phyloP scores from a whole-genome alignment of 768 basidiomycete genomes.

The Gyrodon lividus region DNA sequence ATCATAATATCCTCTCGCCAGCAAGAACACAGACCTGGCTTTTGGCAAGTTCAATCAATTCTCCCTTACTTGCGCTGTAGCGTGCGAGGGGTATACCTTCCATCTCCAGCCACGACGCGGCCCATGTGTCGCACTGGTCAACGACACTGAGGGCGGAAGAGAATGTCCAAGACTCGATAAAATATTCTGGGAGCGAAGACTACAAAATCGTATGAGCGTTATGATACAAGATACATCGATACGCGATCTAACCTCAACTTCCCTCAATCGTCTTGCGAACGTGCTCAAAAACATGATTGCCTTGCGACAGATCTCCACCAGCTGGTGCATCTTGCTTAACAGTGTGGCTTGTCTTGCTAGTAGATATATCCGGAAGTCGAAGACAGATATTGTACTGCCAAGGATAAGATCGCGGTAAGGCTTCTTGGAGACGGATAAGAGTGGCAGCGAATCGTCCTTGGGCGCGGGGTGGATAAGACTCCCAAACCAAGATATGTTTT shows the following conservation, averaged over 20 bases:
- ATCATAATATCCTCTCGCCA: background rate
- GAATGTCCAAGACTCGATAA: conserved; percentile 93
- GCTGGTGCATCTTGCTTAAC: conserved; percentile 63
- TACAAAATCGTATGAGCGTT: conserved; percentile 29
- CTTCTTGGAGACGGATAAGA: conserved; percentile 78
- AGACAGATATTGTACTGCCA: conserved; percentile 86
- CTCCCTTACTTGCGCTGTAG: conserved; percentile 81
- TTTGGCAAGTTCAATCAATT: conserved; percentile 84
- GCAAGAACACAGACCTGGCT: conserved; percentile 60
- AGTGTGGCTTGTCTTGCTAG: conserved; percentile 83
- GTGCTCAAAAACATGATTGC: conserved; percentile 71
- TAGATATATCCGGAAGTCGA: conserved; percentile 91
- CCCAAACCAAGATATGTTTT: conserved; percentile 91
- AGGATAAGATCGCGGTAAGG: conserved; percentile 88
- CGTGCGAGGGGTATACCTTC: conserved; percentile 46
- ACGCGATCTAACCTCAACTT: conserved; percentile 58
- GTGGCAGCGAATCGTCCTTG: conserved; percentile 76
- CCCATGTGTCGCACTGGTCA: conserved; percentile 77
- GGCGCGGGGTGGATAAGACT: conserved; percentile 68
- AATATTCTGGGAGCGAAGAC: conserved; percentile 60
- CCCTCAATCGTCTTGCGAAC: conserved; percentile 74
- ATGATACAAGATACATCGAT: conserved; percentile 2
- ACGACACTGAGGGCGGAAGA: conserved; percentile 84
- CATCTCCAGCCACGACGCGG: conserved; percentile 40
- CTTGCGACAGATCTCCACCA: conserved; percentile 71